Evolutionary conservation across 768 basidiomycete genomes (phyloP), one percentile per base, ranked within the genome.

Genomic region (Russula sp.): DNA sequence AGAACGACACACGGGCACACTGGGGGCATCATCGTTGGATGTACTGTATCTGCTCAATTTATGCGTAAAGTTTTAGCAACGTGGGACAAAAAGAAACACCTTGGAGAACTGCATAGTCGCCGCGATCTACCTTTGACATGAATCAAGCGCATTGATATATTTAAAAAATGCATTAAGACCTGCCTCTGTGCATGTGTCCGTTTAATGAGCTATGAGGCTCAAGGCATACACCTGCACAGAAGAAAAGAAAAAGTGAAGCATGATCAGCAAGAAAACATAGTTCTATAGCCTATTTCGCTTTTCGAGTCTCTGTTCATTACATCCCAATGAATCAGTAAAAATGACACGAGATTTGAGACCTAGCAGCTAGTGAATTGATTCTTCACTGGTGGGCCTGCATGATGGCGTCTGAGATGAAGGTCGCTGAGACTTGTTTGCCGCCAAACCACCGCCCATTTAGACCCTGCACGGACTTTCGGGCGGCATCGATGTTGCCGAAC

Each of bases 391-490:
- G 92, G 67, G 92, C 92, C 78, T 89, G 89, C 90, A 94, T 91
- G 70, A 97, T 89, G 58, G 92, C 91, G 72, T 96, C 94, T 62
- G 92, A 90, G 71, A 96, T 95, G 79, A 92, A 95, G 61, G 83
- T 74, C 68, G 93, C 94, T 52, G 88, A 84, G 63, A 97, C 84
- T 76, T 90, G 88, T 76, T 88, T 88, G 65, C 94, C 94, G 65
- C 93, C 94, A 72, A 99, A 99, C 91, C 93, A 98, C 65, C 97
- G 90, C 58, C 94, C 93, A 70, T 97, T 94, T 60, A 99, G 83
- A 70, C 93, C 92, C 75, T 91, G 85, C 52, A 97, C 78, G 44
- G 95, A 92, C 63, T 87, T 84, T 73, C 87, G 88, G 36, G 97
- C 92, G 13, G 84, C 79, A 2, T 92, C 92, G 64, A 94, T 78